phyloP scores from a whole-genome alignment of 2,329 filamentous ascomycete species.

The Orbilia ellipsospora region DNA sequence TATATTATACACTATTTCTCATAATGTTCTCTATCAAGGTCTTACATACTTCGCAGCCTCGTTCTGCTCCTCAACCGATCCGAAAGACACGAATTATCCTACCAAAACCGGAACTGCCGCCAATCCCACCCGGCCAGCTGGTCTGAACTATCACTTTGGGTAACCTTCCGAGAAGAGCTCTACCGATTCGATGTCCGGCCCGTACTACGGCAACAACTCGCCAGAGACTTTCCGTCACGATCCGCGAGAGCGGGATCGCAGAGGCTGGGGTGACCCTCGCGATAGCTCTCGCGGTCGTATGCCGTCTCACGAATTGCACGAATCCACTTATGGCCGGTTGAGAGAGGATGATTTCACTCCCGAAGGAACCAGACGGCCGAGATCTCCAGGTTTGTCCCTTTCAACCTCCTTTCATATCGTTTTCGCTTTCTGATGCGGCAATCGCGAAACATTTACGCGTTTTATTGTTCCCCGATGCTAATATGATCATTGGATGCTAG shows the following conservation, averaged over 20 bases:
- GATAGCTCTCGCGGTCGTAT: constrained; percentile 47
- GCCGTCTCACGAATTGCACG: constrained; percentile 45
- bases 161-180: constrained; percentile 3
- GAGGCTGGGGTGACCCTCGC: constrained; percentile 48
- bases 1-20: constrained; percentile 46
- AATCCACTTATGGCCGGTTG: constrained; percentile 42
- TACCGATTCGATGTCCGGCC: constrained; percentile 39
- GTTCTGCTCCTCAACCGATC: constrained; percentile 10
- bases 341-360: constrained; percentile 49
- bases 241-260: constrained; percentile 44
- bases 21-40: constrained; percentile 55
- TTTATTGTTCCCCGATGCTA: constrained; percentile 2
- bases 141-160: not conserved
- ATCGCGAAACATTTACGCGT: constrained; percentile 11
- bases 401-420: not conserved
- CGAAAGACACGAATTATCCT: not conserved
- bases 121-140: constrained; percentile 4
- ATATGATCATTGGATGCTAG: constrained; percentile 33
- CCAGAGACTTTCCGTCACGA: constrained; percentile 51
- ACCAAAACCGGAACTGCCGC: not conserved
- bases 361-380: constrained; percentile 29
- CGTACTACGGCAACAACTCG: constrained; percentile 53
- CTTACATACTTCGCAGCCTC: constrained; percentile 22
- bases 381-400: constrained; percentile 52
- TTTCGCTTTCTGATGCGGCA: not conserved